Conservation (phyloP, 305 asterid species). For the Striga hermonthica region DNA sequence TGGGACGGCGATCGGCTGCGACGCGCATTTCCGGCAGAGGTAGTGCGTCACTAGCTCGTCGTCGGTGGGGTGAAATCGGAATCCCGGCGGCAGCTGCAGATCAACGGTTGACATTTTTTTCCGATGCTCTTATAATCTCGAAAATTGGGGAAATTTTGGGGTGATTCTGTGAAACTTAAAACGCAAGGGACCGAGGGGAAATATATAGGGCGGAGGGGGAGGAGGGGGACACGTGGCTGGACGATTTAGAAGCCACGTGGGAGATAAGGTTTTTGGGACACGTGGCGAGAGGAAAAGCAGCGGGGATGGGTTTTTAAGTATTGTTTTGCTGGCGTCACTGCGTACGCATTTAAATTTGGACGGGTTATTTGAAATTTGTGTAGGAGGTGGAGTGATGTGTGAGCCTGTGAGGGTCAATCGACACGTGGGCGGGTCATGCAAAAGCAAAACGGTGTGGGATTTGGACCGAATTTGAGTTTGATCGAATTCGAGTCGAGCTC, state of each 20-base stretch:
- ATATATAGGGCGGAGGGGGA: slow-evolving; percentile 41
- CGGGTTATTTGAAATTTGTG: slow-evolving; percentile 11
- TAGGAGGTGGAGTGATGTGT: slow-evolving; percentile 24
- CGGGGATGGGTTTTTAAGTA: not conserved
- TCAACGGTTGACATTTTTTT: slow-evolving; percentile 46
- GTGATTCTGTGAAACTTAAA: slow-evolving; percentile 58
- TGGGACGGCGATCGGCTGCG: slow-evolving; percentile 59
- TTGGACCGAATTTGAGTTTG: not conserved
- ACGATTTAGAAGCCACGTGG: slow-evolving; percentile 72
- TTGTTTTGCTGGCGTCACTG: slow-evolving; percentile 54
- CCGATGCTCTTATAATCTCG: not conserved
- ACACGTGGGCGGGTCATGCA: slow-evolving; percentile 44
- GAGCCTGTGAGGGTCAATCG: slow-evolving; percentile 31
- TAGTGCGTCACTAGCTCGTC: slow-evolving; percentile 88
- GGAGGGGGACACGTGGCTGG: slow-evolving; percentile 50
- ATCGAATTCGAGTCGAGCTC: no score
- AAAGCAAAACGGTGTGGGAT: slow-evolving; percentile 38
- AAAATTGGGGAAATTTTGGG: slow-evolving; percentile 5
- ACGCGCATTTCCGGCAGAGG: slow-evolving; percentile 64
- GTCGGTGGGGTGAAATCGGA: slow-evolving; percentile 91
- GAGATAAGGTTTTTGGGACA: slow-evolving; percentile 40
- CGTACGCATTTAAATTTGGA: slow-evolving; percentile 67
- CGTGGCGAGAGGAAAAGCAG: no score
- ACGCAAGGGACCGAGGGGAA: slow-evolving; percentile 41
- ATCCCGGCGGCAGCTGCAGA: slow-evolving; percentile 79